Base-by-base conservation (phyloP, 129 eudicot genomes). In the Apium graveolens region DNA sequence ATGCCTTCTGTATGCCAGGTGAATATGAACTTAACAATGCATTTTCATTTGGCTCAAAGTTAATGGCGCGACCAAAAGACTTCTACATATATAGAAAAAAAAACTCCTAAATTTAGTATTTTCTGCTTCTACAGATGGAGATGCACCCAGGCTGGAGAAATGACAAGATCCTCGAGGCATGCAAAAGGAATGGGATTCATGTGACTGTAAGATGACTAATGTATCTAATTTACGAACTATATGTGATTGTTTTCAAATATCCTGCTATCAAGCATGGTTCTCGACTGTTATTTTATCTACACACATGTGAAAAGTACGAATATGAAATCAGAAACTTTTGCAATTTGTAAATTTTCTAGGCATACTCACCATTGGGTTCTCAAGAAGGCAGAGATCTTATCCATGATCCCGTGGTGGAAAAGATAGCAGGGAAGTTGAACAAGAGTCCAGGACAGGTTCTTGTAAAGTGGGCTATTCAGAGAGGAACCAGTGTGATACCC, bases 141-240 rank as follows among this genome's bases (percentile, higher is more conserved):
- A 89, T 91, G 97, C 97, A 89, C 77, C 91, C 93, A 2, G 91
- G 93, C 41, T 91, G 97, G 97, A 79, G 92, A 78, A 91, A 85
- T 63, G 93, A 91, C 43, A 89, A 87, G 80, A 91, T 89, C 90
- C 86, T 89, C 3, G 97, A 89, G 68, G 87, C 89, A 57, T 91
- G 94, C 81, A 81, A 84, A 79, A 84, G 83, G 46, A 86, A 82
- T 44, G 86, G 86, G 53, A 84, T 91, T 84, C 94, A 91, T 73
- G 94, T 86, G 70, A 91, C 97, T 35, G 92, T 91, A 82, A 83
- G 79, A 70, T 32, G 24, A 12, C 24, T 3, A 1, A 49, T 80
- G 31, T 11, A 38, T 34, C 14, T 14, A 10, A 31, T 66, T n/a
- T 13, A 31, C 24, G 9, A 66, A 12, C 32, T 65, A 37, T 65